Evolutionary conservation across 352 stramenopile species (phyloP), one percentile per base, ranked within the genome.

Genomic region (Globisporangium yorkense): DNA sequence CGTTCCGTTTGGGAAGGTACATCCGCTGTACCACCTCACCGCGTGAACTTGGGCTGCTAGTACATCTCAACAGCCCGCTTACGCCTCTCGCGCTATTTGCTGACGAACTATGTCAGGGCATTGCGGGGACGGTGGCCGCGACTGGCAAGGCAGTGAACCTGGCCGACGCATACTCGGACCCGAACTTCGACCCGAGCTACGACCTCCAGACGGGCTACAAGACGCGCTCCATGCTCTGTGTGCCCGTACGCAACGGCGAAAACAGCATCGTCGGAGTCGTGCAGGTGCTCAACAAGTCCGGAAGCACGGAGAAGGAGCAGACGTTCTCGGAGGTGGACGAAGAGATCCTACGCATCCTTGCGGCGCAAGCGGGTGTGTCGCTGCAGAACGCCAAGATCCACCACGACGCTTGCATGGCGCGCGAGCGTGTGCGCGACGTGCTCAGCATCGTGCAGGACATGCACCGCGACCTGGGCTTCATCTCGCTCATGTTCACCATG

Each of bases 131-230:
- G 5, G 90, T 96, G 16, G 89, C 91, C 0, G 69, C 72, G 18
- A 96, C 75, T 0, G 83, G 84, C 39, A 81, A 92, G 52, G 58
- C 77, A 0, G 75, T 97, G 55, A 97, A 97, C 67, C 96, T 98
- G 51, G 69, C 63, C 6, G 88, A 98, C 62, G 94, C 92, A 1
- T 98, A 98, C 63, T 63, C 89, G n/a, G 92, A 98, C 56, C 66
- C 81, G 1, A 89, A 89, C 54, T 98, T 98, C 63, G 92, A 98
- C 59, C 77, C 75, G 51, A 77, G 94, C 33, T 96, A 97, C 62
- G 93, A 98, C 53, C 72, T 91, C 46, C 72, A 89, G 54, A 98
- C 89, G 12, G 94, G 92, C 3, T 98, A 97, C 67, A 77, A 86
- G 44, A 98, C 96, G 15, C 79, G 75, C 33, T 95, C 79, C 35